Conservation (phyloP, 2,329 filamentous ascomycete species). For the Graphium sp. region DNA sequence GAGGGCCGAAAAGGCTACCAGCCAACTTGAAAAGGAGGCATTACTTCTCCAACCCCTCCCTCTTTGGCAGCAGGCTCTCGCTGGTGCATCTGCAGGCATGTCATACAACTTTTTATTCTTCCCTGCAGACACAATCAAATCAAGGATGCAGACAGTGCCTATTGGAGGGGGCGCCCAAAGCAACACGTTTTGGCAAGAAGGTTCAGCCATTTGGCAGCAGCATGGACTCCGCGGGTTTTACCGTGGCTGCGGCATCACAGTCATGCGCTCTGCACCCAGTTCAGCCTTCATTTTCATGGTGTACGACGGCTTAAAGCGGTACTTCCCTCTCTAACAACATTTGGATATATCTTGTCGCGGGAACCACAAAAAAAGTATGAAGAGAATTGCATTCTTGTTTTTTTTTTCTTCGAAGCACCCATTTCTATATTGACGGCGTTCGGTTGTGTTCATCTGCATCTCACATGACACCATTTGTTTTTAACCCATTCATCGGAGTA, state of each 20-base stretch:
- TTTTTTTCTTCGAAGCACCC: slow-evolving; percentile 9
- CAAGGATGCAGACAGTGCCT: slow-evolving; percentile 83
- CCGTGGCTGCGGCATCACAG: slow-evolving; percentile 87
- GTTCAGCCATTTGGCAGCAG: slow-evolving; percentile 58
- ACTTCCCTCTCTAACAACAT: slow-evolving; percentile 35
- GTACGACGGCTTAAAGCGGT: slow-evolving; percentile 68
- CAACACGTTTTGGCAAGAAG: slow-evolving; percentile 57
- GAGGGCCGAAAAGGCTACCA: slow-evolving; percentile 24
- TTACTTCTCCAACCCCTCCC: slow-evolving; percentile 41
- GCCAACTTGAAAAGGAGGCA: slow-evolving; percentile 20
- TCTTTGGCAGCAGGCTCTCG: slow-evolving; percentile 72
- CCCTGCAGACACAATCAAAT: slow-evolving; percentile 94
- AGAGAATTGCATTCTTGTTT: slow-evolving; percentile 6
- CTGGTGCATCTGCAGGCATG: slow-evolving; percentile 78
- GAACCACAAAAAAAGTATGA: no score
- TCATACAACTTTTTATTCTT: slow-evolving; percentile 96
- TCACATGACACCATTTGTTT: no score
- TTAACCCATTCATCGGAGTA: no score
- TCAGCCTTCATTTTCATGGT: slow-evolving; percentile 98
- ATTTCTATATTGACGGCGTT: no score
- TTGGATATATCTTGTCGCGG: no score
- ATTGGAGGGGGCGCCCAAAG: slow-evolving; percentile 36
- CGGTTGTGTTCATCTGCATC: no score
- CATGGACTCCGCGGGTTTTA: slow-evolving; percentile 77
- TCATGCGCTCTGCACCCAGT: slow-evolving; percentile 72